These are phyloP conservation scores for Suillus decipiens DNA, from an alignment of 768 basidiomycete species.

Conservation along the genomic window DNA sequence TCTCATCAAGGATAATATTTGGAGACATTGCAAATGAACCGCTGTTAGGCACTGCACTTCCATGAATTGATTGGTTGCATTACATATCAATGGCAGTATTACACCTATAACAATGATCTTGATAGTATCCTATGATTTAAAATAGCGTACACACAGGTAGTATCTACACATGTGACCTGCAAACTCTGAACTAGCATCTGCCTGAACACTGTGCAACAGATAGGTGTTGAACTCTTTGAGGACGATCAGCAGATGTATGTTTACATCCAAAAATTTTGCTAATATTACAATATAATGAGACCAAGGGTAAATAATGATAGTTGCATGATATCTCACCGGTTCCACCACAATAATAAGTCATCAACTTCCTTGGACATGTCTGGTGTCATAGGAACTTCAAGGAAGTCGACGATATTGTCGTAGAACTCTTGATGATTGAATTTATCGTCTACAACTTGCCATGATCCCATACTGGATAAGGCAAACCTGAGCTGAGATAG, in stretches of 20 bases:
- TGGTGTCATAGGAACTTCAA: slow-evolving; percentile 11
- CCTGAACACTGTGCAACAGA: too few species aligned
- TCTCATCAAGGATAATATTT: too few species aligned
- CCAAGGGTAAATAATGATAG: background rate
- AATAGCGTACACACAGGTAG: too few species aligned
- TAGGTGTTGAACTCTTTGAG: too few species aligned
- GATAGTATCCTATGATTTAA: too few species aligned
- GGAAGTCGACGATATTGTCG: slow-evolving; percentile 16
- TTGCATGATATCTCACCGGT: slow-evolving; percentile 11
- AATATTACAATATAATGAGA: background rate
- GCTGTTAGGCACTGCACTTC: too few species aligned
- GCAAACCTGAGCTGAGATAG: slow-evolving; percentile 19
- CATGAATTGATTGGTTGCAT: too few species aligned
- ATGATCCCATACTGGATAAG: slow-evolving; percentile 14
- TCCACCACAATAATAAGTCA: slow-evolving; percentile 18
- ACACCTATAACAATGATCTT: too few species aligned
- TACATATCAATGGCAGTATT: too few species aligned
- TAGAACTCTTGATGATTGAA: slow-evolving; percentile 19
- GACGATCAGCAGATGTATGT: background rate
- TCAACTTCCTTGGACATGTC: background rate
- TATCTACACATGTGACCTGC: too few species aligned
- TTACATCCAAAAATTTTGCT: slow-evolving; percentile 7
- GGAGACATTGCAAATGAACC: too few species aligned
- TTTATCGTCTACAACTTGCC: slow-evolving; percentile 11
- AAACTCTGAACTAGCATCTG: too few species aligned